Conservation (phyloP, 257 asterid species). For the Hygrophila difformis region DNA sequence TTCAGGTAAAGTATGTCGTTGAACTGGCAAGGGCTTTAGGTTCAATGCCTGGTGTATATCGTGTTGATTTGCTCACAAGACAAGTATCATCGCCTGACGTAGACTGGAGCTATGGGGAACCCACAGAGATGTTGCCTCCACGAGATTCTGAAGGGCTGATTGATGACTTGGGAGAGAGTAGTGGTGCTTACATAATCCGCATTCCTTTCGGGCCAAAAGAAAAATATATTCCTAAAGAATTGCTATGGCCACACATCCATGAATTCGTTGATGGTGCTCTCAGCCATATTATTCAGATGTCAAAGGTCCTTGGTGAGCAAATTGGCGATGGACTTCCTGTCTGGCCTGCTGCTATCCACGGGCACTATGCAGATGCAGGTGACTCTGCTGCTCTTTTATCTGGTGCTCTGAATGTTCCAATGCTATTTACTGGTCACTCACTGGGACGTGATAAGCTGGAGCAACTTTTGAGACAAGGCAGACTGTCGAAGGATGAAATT, state of each 20-base stretch:
- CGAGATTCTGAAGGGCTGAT: constrained; percentile 45
- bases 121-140: constrained; percentile 86
- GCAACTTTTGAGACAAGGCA: constrained; percentile 88
- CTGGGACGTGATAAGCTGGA: constrained; percentile 98
- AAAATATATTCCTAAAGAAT: constrained; percentile 79
- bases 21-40: constrained; percentile 95
- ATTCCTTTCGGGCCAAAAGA: constrained; percentile 90
- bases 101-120: constrained; percentile 92
- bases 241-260: constrained; percentile 84
- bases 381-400: constrained; percentile 89
- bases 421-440: constrained; percentile 98
- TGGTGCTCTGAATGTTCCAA: constrained; percentile 94
- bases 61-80: constrained; percentile 90
- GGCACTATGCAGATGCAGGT: constrained; percentile 99
- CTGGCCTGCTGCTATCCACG: constrained; percentile 97
- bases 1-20: constrained; percentile 87
- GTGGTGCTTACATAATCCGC: constrained; percentile 86
- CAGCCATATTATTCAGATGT: constrained; percentile 50
- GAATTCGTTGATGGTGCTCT: constrained; percentile 98
- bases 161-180: constrained; percentile 84
- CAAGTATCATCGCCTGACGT: constrained; percentile 92
- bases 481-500: constrained; percentile 86
- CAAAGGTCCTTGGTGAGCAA: constrained; percentile 97
- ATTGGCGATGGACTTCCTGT: constrained; percentile 78
- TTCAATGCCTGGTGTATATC: constrained; percentile 93